A percentile compares a stretch with the other conserved stretches of the same genome.
These are phyloP conservation scores for Soucietia sequanensis DNA, from an alignment of 805 yeast species.

Conservation along the genomic window DNA sequence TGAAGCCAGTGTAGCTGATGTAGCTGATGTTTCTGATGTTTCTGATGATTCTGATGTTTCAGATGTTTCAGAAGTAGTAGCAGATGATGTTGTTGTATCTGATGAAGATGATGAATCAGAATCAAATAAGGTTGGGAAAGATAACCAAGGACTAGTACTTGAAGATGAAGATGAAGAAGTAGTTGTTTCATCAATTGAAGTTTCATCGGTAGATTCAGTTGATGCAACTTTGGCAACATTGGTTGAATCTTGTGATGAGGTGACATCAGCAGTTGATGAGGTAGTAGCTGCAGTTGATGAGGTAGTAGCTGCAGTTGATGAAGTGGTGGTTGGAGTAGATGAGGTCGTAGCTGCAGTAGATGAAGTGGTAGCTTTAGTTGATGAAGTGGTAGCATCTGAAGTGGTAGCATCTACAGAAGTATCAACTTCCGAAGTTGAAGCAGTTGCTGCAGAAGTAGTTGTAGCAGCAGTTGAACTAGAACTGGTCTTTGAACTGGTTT, in stretches of 20 bases:
- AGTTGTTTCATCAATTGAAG: constrained; percentile 1
- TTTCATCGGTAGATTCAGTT: constrained; percentile 1
- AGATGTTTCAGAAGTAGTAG: constrained; percentile 1
- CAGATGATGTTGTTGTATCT: constrained; percentile 1
- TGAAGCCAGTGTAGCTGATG: too few relatives aligned
- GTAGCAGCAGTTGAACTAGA: not conserved
- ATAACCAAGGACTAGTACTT: too few relatives aligned
- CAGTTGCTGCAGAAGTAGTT: not conserved
- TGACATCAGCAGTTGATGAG: not conserved
- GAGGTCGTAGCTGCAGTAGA: constrained; percentile 1
- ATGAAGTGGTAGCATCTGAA: not conserved
- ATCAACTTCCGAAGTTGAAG: not conserved
- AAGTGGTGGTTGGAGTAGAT: too few relatives aligned
- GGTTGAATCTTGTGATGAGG: constrained; percentile 1
- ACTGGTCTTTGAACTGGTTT: not conserved
- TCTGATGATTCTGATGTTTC: not conserved
- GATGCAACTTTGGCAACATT: not conserved
- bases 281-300: not conserved
- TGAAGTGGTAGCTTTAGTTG: not conserved
- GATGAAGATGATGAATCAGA: constrained; percentile 1
- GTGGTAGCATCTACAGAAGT: not conserved
- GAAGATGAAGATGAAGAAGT: constrained; percentile 3
- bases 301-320: constrained; percentile 3
- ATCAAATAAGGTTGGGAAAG: too few relatives aligned
- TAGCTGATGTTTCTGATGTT: too few relatives aligned